Percentiles rank a stretch among this genome's conserved stretches.
Evolutionary conservation across 2,329 filamentous ascomycete species (phyloP).

Genomic region (Huntiella moniliformis): DNA sequence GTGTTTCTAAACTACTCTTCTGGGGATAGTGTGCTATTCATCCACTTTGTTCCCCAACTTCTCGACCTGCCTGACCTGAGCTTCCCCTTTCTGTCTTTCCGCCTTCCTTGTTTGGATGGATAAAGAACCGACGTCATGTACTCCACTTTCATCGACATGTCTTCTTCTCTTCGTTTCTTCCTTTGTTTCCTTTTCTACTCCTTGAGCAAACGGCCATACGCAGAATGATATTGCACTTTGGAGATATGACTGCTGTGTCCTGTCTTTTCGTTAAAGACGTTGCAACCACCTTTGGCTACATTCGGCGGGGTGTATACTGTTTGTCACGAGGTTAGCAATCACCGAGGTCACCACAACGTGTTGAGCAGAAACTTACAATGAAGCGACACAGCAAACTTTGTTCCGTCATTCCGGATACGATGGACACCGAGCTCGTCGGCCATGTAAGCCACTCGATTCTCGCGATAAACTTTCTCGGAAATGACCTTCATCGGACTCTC

Average conservation of each 20-base stretch:
- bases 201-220: slow-evolving; percentile 31
- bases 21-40: slow-evolving; percentile 10
- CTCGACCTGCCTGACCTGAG: not conserved
- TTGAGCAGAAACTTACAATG: slow-evolving; percentile 35
- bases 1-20: not conserved
- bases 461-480: slow-evolving; percentile 46
- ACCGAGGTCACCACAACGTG: not conserved
- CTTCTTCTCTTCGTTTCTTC: not conserved
- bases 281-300: slow-evolving; percentile 63
- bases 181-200: slow-evolving; percentile 15
- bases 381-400: slow-evolving; percentile 64
- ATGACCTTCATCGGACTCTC: slow-evolving; percentile 42
- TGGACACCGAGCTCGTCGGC: slow-evolving; percentile 77
- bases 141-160: no score
- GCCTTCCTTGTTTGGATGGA: not conserved
- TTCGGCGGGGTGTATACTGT: slow-evolving; percentile 74
- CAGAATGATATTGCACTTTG: slow-evolving; percentile 55
- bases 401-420: slow-evolving; percentile 57
- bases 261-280: slow-evolving; percentile 61
- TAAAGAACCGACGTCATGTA: not conserved
- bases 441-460: slow-evolving; percentile 76
- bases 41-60: slow-evolving; percentile 8
- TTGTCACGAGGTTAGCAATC: slow-evolving; percentile 8
- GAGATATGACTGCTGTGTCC: slow-evolving; percentile 54
- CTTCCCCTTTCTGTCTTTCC: slow-evolving; percentile 4